phyloP scores from a whole-genome alignment of 805 yeast genomes.

The Candida lessepsii region DNA sequence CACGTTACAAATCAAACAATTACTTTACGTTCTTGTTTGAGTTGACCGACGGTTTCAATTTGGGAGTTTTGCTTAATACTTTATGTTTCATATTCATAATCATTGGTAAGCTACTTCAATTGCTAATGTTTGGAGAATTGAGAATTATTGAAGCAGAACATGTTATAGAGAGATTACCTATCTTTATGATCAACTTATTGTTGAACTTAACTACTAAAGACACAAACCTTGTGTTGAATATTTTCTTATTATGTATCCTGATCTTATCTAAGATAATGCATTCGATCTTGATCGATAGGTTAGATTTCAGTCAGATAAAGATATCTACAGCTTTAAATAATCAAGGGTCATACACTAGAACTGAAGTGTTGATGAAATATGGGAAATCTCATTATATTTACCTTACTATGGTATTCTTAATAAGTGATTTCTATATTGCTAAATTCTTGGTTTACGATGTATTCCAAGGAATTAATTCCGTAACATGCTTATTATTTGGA shows the following conservation, averaged over 20 bases:
- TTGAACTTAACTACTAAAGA: constrained; percentile 64
- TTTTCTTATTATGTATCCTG: constrained; percentile 33
- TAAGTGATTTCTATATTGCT: constrained; percentile 53
- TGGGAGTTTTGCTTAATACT: constrained; percentile 28
- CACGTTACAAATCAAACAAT: constrained; percentile 22
- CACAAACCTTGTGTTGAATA: constrained; percentile 55
- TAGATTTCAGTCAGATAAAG: constrained; percentile 37
- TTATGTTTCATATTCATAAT: constrained; percentile 21
- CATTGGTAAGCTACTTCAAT: constrained; percentile 44
- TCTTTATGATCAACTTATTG: constrained; percentile 48
- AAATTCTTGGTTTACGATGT: constrained; percentile 55
- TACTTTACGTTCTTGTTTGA: constrained; percentile 24
- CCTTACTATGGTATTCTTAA: constrained; percentile 44
- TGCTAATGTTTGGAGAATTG: constrained; percentile 68
- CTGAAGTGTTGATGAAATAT: constrained; percentile 30
- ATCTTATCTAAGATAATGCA: constrained; percentile 63
- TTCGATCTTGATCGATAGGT: constrained; percentile 62
- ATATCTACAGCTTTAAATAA: constrained; percentile 25
- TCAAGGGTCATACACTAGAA: constrained; percentile 14
- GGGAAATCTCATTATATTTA: constrained; percentile 33
- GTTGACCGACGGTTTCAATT: constrained; percentile 30
- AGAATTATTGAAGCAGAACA: constrained; percentile 76
- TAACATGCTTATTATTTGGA: constrained; percentile 64
- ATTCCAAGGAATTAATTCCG: constrained; percentile 50
- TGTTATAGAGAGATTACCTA: constrained; percentile 35